These are phyloP conservation scores for Eustoma russellianum DNA, from an alignment of 257 asterid genomes.

Conservation along the genomic window DNA sequence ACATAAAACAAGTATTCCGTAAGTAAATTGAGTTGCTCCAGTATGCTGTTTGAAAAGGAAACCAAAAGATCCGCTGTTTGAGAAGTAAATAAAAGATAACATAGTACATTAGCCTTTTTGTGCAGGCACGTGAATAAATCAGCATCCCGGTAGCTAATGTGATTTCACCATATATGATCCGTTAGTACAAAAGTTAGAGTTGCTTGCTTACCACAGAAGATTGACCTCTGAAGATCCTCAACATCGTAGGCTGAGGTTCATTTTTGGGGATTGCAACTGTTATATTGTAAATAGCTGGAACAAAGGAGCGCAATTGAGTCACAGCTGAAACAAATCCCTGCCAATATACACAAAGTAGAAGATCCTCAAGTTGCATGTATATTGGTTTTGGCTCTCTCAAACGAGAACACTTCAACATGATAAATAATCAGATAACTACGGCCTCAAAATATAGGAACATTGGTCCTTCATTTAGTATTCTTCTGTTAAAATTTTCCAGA, in stretches of 20 bases:
- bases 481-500: too few species aligned
- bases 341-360: conserved; percentile 8
- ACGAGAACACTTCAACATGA: neutral
- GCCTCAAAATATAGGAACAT: neutral
- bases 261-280: conserved; percentile 69
- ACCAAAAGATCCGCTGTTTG: too few species aligned
- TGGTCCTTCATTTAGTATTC: too few species aligned
- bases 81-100: too few species aligned
- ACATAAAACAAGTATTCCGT: too few species aligned
- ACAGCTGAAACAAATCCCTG: conserved; percentile 87
- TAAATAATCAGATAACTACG: neutral
- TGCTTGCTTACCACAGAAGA: conserved; percentile 55
- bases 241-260: conserved; percentile 63
- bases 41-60: too few species aligned
- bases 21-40: too few species aligned
- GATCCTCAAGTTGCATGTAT: conserved; percentile 1
- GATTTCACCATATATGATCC: too few species aligned
- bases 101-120: too few species aligned
- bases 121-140: too few species aligned
- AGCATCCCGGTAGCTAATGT: too few species aligned
- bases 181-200: neutral
- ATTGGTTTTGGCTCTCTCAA: neutral
- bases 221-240: conserved; percentile 61
- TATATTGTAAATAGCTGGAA: conserved; percentile 59
- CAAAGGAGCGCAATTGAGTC: conserved; percentile 49